Conservation (phyloP, 2,329 filamentous ascomycete genomes). For the Erysiphe pulchra region DNA sequence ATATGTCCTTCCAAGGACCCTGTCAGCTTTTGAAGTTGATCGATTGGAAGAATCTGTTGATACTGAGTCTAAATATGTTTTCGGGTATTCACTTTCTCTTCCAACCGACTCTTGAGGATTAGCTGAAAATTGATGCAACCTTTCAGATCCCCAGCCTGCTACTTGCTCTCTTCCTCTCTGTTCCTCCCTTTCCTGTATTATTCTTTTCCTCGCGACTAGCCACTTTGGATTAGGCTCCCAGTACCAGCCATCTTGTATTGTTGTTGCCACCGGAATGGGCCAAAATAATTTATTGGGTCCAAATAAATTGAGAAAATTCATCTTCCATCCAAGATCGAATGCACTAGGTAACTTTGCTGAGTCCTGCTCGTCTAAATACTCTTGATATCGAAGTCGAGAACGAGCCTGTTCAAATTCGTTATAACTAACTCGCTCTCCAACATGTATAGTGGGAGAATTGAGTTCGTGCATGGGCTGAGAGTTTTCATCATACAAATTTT, state of each 20-base stretch:
- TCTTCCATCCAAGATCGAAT: slow-evolving; percentile 67
- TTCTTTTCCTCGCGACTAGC: slow-evolving; percentile 39
- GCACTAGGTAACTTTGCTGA: slow-evolving; percentile 72
- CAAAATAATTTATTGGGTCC: slow-evolving; percentile 49
- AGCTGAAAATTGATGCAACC: slow-evolving; percentile 2
- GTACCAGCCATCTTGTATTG: slow-evolving; percentile 73
- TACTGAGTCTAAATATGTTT: slow-evolving; percentile 1
- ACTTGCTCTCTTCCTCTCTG: slow-evolving; percentile 37
- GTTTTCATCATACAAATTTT: slow-evolving; percentile 16
- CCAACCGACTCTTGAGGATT: slow-evolving; percentile 8
- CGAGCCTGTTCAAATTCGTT: slow-evolving; percentile 32
- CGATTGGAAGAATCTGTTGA: background rate
- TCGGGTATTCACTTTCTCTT: slow-evolving; percentile 11
- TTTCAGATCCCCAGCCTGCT: slow-evolving; percentile 34
- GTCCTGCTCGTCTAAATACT: slow-evolving; percentile 77
- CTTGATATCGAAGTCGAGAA: slow-evolving; percentile 42
- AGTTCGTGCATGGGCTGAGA: slow-evolving; percentile 5
- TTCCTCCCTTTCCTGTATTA: slow-evolving; percentile 29
- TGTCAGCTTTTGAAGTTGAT: slow-evolving; percentile 13
- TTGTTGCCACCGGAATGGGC: slow-evolving; percentile 60
- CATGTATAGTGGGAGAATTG: background rate
- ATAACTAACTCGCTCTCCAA: slow-evolving; percentile 13
- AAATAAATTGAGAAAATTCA: slow-evolving; percentile 61
- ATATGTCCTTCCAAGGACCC: slow-evolving; percentile 12
- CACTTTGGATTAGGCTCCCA: slow-evolving; percentile 76